phyloP scores from a whole-genome alignment of 164 flowering plant species.

The Taxillus chinensis region DNA sequence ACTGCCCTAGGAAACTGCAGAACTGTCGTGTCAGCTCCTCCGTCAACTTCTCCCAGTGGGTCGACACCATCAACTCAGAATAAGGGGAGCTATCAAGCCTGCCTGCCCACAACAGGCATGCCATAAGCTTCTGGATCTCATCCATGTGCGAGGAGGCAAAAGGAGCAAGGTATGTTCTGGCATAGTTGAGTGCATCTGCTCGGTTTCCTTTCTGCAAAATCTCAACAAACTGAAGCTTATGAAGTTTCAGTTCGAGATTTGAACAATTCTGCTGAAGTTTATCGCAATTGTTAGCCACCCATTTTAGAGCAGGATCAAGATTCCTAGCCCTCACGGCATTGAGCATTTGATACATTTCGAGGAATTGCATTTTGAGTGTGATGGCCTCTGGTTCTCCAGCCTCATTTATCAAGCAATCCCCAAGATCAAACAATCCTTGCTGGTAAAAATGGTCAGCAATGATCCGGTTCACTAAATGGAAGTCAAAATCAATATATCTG shows the following conservation, averaged over 20 bases:
- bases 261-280: slow-evolving; percentile 46
- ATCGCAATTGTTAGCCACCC: slow-evolving; percentile 48
- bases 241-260: slow-evolving; percentile 60
- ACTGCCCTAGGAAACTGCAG: slow-evolving; percentile 60
- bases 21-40: slow-evolving; percentile 56
- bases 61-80: slow-evolving; percentile 35
- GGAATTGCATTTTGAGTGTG: slow-evolving; percentile 33
- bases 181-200: slow-evolving; percentile 55
- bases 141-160: slow-evolving; percentile 37
- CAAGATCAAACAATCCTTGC: slow-evolving; percentile 60
- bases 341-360: slow-evolving; percentile 61
- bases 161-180: slow-evolving; percentile 40
- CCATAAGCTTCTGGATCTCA: slow-evolving; percentile 79
- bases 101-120: slow-evolving; percentile 57
- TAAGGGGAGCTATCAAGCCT: slow-evolving; percentile 66
- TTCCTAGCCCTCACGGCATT: slow-evolving; percentile 48
- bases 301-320: slow-evolving; percentile 63
- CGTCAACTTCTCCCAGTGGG: slow-evolving; percentile 47
- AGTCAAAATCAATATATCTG: slow-evolving; percentile 59
- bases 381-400: slow-evolving; percentile 36
- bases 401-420: slow-evolving; percentile 64
- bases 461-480: slow-evolving; percentile 46
- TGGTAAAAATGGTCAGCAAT: slow-evolving; percentile 70
- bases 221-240: slow-evolving; percentile 52
- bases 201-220: slow-evolving; percentile 44